Evolutionary conservation across 345 rosid species (phyloP), one percentile per base, ranked within the genome.

Genomic region (Eucalyptus pumila): DNA sequence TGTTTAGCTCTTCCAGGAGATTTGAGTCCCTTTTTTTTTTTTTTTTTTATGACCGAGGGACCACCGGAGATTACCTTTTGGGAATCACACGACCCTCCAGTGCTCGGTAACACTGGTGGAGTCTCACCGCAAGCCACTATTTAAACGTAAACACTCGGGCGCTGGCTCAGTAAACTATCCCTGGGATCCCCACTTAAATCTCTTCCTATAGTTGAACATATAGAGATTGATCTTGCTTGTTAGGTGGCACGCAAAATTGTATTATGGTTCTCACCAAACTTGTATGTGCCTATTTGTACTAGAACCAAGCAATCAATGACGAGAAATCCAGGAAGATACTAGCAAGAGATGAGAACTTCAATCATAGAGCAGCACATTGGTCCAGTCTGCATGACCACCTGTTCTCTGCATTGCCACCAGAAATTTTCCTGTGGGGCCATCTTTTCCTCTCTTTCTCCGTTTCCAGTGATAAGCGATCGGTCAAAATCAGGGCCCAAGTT

Each of bases 341-440:
- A 86, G 90, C 96, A 17, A 95, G 95, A 92, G 96, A 96, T 69
- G 96, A 96, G 89, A 87, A 76, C 69, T 96, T 94, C 93, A 92
- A 95, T 89, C 95, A 95, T 67, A 91, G 94, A 92, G 96, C 98
- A 69, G 95, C 94, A 30, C 94, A 95, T 92, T 96, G 98, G 98
- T 88, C 96, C 87, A 95, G 94, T 89, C 94, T 97, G 49, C 98
- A 95, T 88, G 54, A 88, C 91, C 94, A 95, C 87, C 89, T 97
- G 4, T 90, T 87, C 89, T 88, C 88, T 40, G 93, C 94, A 26
- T 89, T 95, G 62, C 96, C 97, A 40, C 91, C 91, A 13, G 88
- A 93, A 7, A 91, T 94, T 32, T 94, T 97, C 88, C 94, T 92
- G 5, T 93, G 96, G 98, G 96, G 96, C 80, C 97, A 95, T 87